Evolutionary conservation across 805 yeast species (phyloP), one percentile per base, ranked within the genome.

Genomic region (Starmerella cellae): DNA sequence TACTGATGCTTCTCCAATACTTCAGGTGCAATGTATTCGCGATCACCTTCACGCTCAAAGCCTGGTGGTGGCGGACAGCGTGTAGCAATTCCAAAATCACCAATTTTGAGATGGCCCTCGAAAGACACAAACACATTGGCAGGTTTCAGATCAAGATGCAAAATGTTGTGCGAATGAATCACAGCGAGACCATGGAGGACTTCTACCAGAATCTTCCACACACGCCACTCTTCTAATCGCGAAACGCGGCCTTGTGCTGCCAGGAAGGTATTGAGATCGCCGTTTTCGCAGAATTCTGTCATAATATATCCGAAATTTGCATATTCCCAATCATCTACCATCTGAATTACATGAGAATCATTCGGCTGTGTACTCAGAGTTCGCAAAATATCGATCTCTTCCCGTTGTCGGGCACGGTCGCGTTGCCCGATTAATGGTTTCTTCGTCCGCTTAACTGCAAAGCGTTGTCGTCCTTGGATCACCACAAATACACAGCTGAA

Each of bases 1-100:
- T 91, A 91, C 35, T 73, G 71, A 57, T 83, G 85, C 35, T 72
- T 75, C 27, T 85, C 75, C 42, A 91, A 77, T 20, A 91, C 77
- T 60, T 91, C 98, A 1, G 98, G 98, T 0, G 98, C 97, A 62
- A 91, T 91, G 61, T 91, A 91, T 59, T 88, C 95, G 41, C 97
- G 69, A 61, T 91, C 98, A 22, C 98, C 98, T 63, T 91, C 98
- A 51, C 94, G 73, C 61, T 91, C 98, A 54, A 83, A 78, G 24
- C 68, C 69, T 9, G 49, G 45, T 13, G 62, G 54, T 5, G 55
- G 75, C 0, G 97, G 97, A 41, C 76, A 65, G 50, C 73, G 75
- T 2, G 94, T 74, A 5, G 96, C 94, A 69, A 91, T 75, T 8
- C 98, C 98, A 66, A 91, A 91, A 62, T 91, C 98, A 17, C 95